phyloP scores from a whole-genome alignment of 2,329 filamentous ascomycete species.

The Tolypocladium ophioglossoides region DNA sequence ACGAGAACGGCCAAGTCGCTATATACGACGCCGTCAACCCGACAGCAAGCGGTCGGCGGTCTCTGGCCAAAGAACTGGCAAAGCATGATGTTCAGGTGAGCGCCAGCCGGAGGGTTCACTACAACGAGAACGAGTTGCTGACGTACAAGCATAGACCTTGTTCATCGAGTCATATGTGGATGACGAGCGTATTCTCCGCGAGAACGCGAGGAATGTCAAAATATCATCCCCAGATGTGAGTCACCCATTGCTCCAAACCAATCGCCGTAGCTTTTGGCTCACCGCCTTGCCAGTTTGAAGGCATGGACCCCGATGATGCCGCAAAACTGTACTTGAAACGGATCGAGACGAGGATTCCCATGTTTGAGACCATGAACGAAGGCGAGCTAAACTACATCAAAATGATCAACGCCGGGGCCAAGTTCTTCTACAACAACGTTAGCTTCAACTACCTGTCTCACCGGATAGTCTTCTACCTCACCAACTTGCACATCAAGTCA shows the following conservation, averaged over 20 bases:
- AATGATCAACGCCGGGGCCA: slow-evolving; percentile 95
- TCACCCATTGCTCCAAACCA: slow-evolving; percentile 2
- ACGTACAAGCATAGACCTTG: slow-evolving; percentile 51
- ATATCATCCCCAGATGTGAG: slow-evolving; percentile 90
- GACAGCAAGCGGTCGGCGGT: slow-evolving; percentile 67
- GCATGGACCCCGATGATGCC: slow-evolving; percentile 86
- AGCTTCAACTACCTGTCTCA: slow-evolving; percentile 95
- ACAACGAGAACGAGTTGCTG: not conserved
- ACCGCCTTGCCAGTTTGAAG: slow-evolving; percentile 56
- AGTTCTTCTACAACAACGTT: slow-evolving; percentile 92
- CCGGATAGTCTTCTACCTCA: slow-evolving; percentile 94
- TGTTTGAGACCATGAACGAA: slow-evolving; percentile 96
- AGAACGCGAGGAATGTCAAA: slow-evolving; percentile 95
- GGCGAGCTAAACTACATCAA: slow-evolving; percentile 93
- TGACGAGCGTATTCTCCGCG: slow-evolving; percentile 84
- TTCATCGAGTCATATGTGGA: slow-evolving; percentile 96
- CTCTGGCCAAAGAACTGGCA: slow-evolving; percentile 90
- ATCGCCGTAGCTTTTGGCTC: not conserved
- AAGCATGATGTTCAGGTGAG: slow-evolving; percentile 86
- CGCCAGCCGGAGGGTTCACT: not conserved
- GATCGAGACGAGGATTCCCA: slow-evolving; percentile 85
- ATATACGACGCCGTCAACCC: slow-evolving; percentile 99
- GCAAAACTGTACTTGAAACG: slow-evolving; percentile 83
- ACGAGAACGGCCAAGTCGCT: slow-evolving; percentile 95
- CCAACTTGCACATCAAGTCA: slow-evolving; percentile 94